Base-by-base conservation (phyloP, 1,284 basidiomycete genomes). In the Neotropicomus parvogracilis region DNA sequence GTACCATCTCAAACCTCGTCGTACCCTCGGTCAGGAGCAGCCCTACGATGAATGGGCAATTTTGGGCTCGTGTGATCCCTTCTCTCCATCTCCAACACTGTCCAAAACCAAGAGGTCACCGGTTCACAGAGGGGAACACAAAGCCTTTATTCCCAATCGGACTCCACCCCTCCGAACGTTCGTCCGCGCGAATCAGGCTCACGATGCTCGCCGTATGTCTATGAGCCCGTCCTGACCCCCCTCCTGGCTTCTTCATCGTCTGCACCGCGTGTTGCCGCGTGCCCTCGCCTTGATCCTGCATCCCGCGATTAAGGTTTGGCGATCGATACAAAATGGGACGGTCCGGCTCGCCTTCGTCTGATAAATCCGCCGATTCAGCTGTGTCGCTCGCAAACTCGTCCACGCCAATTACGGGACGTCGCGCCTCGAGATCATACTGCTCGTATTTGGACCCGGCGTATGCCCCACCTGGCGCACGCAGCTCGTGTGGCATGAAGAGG, bases 181-280 rank as follows among this genome's bases (percentile, higher is more conserved):
- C 85, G 36, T 86, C 83, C 5, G 82, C 79, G 11, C 85, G 72
- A 46, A 89, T 89, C 54, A 90, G 67, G 60, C 85, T 87, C 20
- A 83, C 88, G 52, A 90, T 90, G 54, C 84, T 88, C 19, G 88
- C 88, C 1, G 88, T 90, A 64, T 88, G 85, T 45, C 78, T 66
- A 63, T 88, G 86, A 33, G 70, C 74, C 61, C 75, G 73, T 56
- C 67, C 49, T 17, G 38, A n/a, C 21, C 41, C 32, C 20, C 40
- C 49, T 12, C 44, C 48, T 4, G 45, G 39, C 28, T 52, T 54
- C 26, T 54, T 65, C 47, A 33, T 46, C 14, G 24, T 34, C 5
- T 48, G 71, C 27, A 59, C 62, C 3, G 12, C 65, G 66, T 31
- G 70, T 66, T 37, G 53, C n/a, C 55, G 42, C 32, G 36, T 12